Base-by-base conservation (phyloP, 192 early-diverging fungal genomes). In the Lunasporangiospora selenospora region DNA sequence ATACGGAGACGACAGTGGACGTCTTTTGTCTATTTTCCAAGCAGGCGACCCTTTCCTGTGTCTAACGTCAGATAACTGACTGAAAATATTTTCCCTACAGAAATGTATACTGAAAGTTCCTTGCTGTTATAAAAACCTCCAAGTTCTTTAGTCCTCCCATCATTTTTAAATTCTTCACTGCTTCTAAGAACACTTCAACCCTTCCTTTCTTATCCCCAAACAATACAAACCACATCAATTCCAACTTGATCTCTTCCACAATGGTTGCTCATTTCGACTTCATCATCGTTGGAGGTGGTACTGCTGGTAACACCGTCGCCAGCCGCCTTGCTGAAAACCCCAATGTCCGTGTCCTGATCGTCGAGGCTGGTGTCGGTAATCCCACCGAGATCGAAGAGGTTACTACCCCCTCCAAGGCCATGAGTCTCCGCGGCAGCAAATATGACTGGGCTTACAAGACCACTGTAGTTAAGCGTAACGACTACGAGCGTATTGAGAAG, bases 211-310 rank as follows among this genome's bases (percentile, higher is more conserved):
- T 45, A 24, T 45, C 5, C 27, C n/a, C 26, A 49, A 49, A 27
- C 47, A 9, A 24, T 19, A 49, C 8, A 49, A 49, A 9, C 9
- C 32, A 49, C 47, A 49, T 49, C 47, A 49, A 49, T 49, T 49
- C 47, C 26, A 31, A 26, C 12, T 31, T 31, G 47, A 49, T 49
- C 45, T 60, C 58, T 61, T 61, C 47, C 47, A 51, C 59, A 30
- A 61, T 61, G 59, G 36, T 27, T 48, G 45, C 59, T 16, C 59
- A 41, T 49, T 66, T 66, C 44, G 61, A 75, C 36, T 59, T 65
- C 36, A 59, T 80, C 43, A 70, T 80, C 40, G 61, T 77, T 45
- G 78, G 78, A 29, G 75, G 62, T 57, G 78, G 78, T 18, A 51
- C 48, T 24, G 58, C 67, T 30, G 79, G 79, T 44, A 65, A 58